phyloP scores from a whole-genome alignment of 768 basidiomycete species.

The Lepiota brunneoincarnata region DNA sequence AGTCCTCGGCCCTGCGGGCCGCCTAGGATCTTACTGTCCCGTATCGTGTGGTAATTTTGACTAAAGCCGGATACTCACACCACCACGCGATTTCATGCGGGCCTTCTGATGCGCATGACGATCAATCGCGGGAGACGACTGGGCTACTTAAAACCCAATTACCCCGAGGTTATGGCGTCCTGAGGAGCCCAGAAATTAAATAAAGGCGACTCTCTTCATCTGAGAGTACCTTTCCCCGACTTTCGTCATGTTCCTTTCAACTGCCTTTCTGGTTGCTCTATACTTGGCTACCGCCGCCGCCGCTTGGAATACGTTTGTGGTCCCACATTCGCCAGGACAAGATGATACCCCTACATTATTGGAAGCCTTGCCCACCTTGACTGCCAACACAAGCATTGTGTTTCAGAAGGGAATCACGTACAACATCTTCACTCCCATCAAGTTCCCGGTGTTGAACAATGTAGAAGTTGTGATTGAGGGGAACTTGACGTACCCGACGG shows the following conservation, averaged over 20 bases:
- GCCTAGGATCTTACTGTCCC: neutral
- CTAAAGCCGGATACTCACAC: too few species aligned
- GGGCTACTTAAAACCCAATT: neutral
- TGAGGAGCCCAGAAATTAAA: neutral
- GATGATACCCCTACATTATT: conserved; percentile 53
- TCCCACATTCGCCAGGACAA: conserved; percentile 42
- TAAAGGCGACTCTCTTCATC: neutral
- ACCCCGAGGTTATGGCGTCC: conserved; percentile 5
- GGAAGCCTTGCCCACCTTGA: conserved; percentile 39
- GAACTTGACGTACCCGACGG: conserved; percentile 52
- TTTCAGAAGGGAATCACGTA: conserved; percentile 57
- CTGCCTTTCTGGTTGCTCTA: neutral
- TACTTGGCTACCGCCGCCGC: conserved; percentile 10
- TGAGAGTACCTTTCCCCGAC: neutral
- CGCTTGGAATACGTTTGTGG: conserved; percentile 49
- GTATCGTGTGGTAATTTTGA: neutral
- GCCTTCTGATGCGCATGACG: neutral
- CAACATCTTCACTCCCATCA: conserved; percentile 59
- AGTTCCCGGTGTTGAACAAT: conserved; percentile 51
- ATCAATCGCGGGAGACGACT: neutral
- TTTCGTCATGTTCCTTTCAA: neutral
- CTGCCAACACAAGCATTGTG: conserved; percentile 47
- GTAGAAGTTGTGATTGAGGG: conserved; percentile 58
- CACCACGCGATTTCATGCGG: neutral
- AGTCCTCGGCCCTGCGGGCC: neutral